Evolutionary conservation across 768 basidiomycete species (phyloP), one percentile per base, ranked within the genome.

Genomic region (Termitomyces sp.): DNA sequence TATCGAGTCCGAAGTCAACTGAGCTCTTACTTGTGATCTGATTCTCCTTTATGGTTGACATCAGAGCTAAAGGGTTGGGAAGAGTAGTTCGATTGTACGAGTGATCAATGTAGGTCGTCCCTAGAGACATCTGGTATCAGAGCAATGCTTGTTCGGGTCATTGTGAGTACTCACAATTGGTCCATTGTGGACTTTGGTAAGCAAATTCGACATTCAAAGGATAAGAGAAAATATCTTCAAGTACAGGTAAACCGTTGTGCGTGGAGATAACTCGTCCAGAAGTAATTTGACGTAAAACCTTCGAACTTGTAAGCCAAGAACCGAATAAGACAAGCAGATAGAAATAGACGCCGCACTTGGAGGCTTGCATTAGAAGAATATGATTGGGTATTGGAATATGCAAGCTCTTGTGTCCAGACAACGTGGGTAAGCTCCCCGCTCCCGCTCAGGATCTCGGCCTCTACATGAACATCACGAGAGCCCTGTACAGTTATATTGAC

Each of bases 401-500:
- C 53, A 53, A 90, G 68, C 21, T 79, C 68, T 66, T 92, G 90
- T n/a, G 77, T 66, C 74, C 82, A 88, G 5, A 79, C 73, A 0
- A 88, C 87, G 21, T 77, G 65, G 21, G 76, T 87, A 40, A 57
- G 65, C 53, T 74, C 70, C 21, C 87, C 88, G 59, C 84, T 87
- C 14, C 88, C 89, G 57, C 75, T 76, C 3, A 82, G 62, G 55
- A 92, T 80, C 14, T 83, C 73, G 0, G 86, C 73, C 64, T 88
- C 84, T 51, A 92, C 84, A 25, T 75, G 73, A 38, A 92, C 68
- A 27, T 73, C 75, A 19, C 79, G 81, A 29, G 75, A 78, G 0
- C 86, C 87, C n/a, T 65, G 73, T 31, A 90, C 85, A 0, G 84
- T 85, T 43, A 91, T 74, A 56, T 79, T 78, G 27, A 89, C 73